Evolutionary conservation across 2,329 filamentous ascomycete species (phyloP), one percentile per base, ranked within the genome.

Genomic region (Cladosporium sp.): DNA sequence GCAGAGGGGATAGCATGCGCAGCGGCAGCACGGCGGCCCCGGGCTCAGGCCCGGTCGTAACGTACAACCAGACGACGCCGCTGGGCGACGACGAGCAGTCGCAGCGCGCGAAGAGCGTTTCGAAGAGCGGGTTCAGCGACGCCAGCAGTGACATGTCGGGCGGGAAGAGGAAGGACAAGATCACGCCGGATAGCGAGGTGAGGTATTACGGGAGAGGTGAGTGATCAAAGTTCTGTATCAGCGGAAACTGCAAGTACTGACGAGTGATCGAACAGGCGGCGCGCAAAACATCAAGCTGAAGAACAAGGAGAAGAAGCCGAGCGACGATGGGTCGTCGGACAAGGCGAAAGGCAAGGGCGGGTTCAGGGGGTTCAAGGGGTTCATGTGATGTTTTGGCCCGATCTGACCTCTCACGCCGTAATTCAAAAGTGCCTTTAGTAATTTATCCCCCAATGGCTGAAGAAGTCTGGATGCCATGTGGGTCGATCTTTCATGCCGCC

Each of bases 171-270:
- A 74, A 72, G 59, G 67, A 70, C 9, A 79, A 74, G 59, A 73
- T 75, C 50, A 72, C 71, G 41, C 64, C 72, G 9, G 73, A 74
- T 50, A 74, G 73, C 51, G 75, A 80, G 58, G 68, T 77, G 14
- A 68, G 79, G 51, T 69, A 79, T 18, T 79, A 77, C 61, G 78
- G 79, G 45, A 70, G 79, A 72, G 79, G 79, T 80, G 60, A 70
- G 75, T 70, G 7, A 41, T 5, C n/a, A 37, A 28, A 28, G 3
- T 28, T 28, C 22, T 7, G 7, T 28, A 5, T 28, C 7, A 7
- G 7, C 45, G 34, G 11, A 33, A 14, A 8, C 43, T 43, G n/a
- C 14, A 16, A 46, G 48, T 28, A 7, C 22, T 28, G 22, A 28
- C 4, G 4, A 5, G 4, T 28, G 22, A 28, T 7, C 22, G 3